Conservation (phyloP, 495 filamentous ascomycete genomes). For the Ascobolus immersus region DNA sequence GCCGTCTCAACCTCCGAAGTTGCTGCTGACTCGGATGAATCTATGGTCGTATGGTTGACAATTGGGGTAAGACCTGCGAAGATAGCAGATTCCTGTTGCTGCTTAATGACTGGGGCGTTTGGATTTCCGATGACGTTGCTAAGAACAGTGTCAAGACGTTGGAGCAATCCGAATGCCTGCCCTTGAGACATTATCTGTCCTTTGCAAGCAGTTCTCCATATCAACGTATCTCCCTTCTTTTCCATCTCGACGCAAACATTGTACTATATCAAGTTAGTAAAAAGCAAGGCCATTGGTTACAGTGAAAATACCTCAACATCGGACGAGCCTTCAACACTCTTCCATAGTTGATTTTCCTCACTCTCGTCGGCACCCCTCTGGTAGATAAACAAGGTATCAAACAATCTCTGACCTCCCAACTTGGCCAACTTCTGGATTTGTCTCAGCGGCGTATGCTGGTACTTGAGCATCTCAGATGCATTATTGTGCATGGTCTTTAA, state of each 20-base stretch:
- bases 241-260: conserved; percentile 64
- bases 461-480: conserved; percentile 23
- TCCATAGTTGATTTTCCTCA: conserved; percentile 20
- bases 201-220: conserved; percentile 48
- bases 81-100: conserved; percentile 20
- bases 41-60: neutral
- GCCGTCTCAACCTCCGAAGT: neutral
- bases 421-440: conserved; percentile 27
- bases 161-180: conserved; percentile 24
- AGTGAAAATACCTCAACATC: conserved; percentile 29
- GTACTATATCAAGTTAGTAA: conserved; percentile 20
- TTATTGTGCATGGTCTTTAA: conserved; percentile 39
- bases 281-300: neutral
- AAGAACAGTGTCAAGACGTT: conserved; percentile 29
- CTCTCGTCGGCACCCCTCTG: conserved; percentile 21
- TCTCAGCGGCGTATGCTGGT: conserved; percentile 42
- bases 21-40: neutral
- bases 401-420: conserved; percentile 19
- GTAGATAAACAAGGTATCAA: conserved; percentile 49
- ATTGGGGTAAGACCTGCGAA: conserved; percentile 5
- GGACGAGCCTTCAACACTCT: conserved; percentile 31
- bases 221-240: conserved; percentile 23
- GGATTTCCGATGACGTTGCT: conserved; percentile 23
- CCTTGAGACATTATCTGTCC: conserved; percentile 22
- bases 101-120: conserved; percentile 25